Percentiles rank a stretch among this genome's conserved stretches.
These are phyloP conservation scores for Yamadazyma friedrichii DNA, from an alignment of 1,139 yeast genomes.

Conservation along the genomic window DNA sequence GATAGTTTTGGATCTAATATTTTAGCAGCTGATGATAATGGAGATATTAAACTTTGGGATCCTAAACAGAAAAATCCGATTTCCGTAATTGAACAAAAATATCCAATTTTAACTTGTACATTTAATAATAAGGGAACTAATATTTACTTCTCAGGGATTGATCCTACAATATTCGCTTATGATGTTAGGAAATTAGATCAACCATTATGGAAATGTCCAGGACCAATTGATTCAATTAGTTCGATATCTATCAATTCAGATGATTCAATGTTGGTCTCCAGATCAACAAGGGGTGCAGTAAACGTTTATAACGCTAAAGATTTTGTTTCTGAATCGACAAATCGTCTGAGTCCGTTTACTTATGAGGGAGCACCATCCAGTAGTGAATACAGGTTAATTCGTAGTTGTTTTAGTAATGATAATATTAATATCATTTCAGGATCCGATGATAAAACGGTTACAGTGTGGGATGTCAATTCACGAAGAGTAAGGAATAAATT, in stretches of 20 bases:
- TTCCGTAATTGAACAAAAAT: slow-evolving; percentile 39
- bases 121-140: slow-evolving; percentile 34
- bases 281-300: slow-evolving; percentile 58
- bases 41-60: slow-evolving; percentile 63
- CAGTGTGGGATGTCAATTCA: slow-evolving; percentile 61
- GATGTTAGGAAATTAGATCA: slow-evolving; percentile 45
- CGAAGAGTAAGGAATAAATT: slow-evolving; percentile 47
- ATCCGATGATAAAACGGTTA: slow-evolving; percentile 57
- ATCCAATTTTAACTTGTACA: slow-evolving; percentile 59
- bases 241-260: slow-evolving; percentile 50
- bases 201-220: slow-evolving; percentile 47
- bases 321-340: slow-evolving; percentile 33
- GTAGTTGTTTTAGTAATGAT: slow-evolving; percentile 45
- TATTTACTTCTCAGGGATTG: slow-evolving; percentile 65
- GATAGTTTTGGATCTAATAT: slow-evolving; percentile 28
- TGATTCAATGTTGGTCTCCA: slow-evolving; percentile 51
- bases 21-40: slow-evolving; percentile 67
- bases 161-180: slow-evolving; percentile 57
- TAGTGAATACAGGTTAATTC: slow-evolving; percentile 49
- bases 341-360: slow-evolving; percentile 42
- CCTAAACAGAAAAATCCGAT: slow-evolving; percentile 48
- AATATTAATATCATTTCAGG: slow-evolving; percentile 52
- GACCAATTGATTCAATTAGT: slow-evolving; percentile 53
- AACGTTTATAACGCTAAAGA: slow-evolving; percentile 56
- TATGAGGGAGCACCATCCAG: slow-evolving; percentile 61